Conservation (phyloP, 257 asterid species). For the Rubia yunnanensis region DNA sequence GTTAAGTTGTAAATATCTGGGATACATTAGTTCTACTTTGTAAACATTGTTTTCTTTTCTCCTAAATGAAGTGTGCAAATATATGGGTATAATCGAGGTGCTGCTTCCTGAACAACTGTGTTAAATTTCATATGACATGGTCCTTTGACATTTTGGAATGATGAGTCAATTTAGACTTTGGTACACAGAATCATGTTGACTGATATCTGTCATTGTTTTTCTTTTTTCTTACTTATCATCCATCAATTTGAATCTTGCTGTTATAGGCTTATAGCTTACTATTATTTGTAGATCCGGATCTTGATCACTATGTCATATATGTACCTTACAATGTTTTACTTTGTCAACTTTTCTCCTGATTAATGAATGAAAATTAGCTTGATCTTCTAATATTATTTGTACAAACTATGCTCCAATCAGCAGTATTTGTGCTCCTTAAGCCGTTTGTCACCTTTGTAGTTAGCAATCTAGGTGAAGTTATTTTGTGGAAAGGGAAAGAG, state of each 20-base stretch:
- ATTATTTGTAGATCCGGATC: neutral
- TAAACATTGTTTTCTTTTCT: neutral
- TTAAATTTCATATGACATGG: neutral
- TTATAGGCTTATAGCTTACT: neutral
- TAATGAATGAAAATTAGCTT: constrained; percentile 1
- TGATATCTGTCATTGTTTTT: neutral
- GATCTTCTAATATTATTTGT: neutral
- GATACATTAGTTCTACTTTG: neutral
- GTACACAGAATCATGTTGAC: neutral
- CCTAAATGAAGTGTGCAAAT: neutral
- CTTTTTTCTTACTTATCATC: neutral
- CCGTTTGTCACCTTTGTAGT: neutral
- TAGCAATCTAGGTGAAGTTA: neutral
- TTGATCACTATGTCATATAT: neutral
- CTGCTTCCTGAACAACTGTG: neutral
- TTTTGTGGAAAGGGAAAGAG: neutral
- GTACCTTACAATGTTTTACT: neutral
- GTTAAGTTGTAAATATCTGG: neutral
- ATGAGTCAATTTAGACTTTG: neutral
- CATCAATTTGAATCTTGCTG: neutral
- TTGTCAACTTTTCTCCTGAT: neutral
- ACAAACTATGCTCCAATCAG: neutral
- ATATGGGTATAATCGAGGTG: neutral
- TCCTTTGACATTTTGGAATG: neutral
- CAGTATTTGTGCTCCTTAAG: neutral